These are phyloP conservation scores for Garcia nutans DNA, from an alignment of 345 rosid species.

Conservation along the genomic window DNA sequence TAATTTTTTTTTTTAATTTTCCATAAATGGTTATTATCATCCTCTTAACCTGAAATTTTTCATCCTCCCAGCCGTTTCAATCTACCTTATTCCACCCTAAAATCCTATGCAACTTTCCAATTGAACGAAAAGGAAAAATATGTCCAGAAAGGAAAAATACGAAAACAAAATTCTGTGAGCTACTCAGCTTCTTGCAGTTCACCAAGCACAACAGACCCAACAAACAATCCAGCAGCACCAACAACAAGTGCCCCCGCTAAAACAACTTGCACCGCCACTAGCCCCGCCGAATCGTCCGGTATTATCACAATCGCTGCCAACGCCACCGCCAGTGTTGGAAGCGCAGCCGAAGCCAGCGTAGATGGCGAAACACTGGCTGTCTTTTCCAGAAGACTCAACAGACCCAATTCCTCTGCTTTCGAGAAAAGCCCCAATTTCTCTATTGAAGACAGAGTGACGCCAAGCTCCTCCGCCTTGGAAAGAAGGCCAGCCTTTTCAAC, in stretches of 20 bases:
- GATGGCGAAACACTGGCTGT: constrained; percentile 61
- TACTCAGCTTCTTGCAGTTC: constrained; percentile 91
- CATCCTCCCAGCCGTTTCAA: no score
- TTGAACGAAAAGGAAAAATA: no score
- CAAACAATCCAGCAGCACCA: constrained; percentile 69
- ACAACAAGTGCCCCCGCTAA: constrained; percentile 62
- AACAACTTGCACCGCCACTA: constrained; percentile 64
- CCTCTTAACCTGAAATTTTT: neutral
- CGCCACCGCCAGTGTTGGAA: constrained; percentile 77
- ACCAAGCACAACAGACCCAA: constrained; percentile 72
- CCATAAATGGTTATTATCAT: neutral
- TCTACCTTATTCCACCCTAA: neutral
- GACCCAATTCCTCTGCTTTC: constrained; percentile 88
- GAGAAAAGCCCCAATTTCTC: constrained; percentile 84
- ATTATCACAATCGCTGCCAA: constrained; percentile 60
- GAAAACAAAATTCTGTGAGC: neutral
- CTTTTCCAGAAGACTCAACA: constrained; percentile 76
- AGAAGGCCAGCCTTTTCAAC: constrained; percentile 82
- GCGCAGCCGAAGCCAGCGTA: constrained; percentile 64
- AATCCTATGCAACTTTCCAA: neutral
- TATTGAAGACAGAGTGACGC: constrained; percentile 74
- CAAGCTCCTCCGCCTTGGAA: constrained; percentile 78
- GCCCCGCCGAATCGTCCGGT: constrained; percentile 74
- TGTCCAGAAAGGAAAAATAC: neutral
- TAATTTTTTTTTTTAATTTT: neutral